These are phyloP conservation scores for Avena sativa DNA, from an alignment of 176 grass and related monocot genomes.

Conservation along the genomic window DNA sequence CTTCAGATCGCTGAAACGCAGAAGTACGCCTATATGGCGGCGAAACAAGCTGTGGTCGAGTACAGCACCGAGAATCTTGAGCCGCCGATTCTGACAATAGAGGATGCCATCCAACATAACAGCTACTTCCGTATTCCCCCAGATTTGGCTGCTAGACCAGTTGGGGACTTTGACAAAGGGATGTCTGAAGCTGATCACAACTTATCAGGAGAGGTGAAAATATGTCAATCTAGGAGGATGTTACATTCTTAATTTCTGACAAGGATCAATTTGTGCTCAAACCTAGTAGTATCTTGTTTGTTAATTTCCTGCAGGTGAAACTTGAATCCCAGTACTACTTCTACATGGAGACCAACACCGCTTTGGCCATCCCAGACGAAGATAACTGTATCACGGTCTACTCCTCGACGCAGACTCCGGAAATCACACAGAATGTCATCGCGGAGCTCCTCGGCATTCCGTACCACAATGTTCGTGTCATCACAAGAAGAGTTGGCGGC, in stretches of 20 bases:
- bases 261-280: no score
- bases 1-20: slow-evolving; percentile 77
- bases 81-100: slow-evolving; percentile 73
- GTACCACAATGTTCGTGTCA: slow-evolving; percentile 73
- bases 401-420: slow-evolving; percentile 53
- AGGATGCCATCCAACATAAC: slow-evolving; percentile 61
- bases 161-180: slow-evolving; percentile 74
- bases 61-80: slow-evolving; percentile 68
- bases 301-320: slow-evolving; percentile 54
- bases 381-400: slow-evolving; percentile 75
- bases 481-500: slow-evolving; percentile 78
- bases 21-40: slow-evolving; percentile 73
- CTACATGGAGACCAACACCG: slow-evolving; percentile 73
- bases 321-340: slow-evolving; percentile 82
- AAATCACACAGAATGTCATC: slow-evolving; percentile 46
- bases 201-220: slow-evolving; percentile 58
- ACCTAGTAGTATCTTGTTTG: not conserved
- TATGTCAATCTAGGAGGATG: not conserved
- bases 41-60: slow-evolving; percentile 63
- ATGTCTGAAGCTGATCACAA: slow-evolving; percentile 91
- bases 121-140: slow-evolving; percentile 63
- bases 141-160: slow-evolving; percentile 51
- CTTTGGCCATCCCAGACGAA: not conserved
- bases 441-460: slow-evolving; percentile 70
- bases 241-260: not conserved